phyloP scores from a whole-genome alignment of 345 rosid genomes.

The Citrus sinensis region DNA sequence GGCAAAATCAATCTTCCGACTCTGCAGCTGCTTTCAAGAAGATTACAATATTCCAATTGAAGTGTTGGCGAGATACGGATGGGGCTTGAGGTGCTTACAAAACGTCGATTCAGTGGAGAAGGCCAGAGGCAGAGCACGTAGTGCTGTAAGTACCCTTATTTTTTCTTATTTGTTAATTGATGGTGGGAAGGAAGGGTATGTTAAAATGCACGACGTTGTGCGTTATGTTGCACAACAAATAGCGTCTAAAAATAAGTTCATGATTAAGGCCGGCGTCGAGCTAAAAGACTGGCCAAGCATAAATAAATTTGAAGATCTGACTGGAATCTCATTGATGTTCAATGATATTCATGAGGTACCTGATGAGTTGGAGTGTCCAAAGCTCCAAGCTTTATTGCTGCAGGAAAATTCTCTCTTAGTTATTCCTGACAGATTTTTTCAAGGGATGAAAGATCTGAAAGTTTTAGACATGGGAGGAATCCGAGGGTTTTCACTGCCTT shows the following conservation, averaged over 20 bases:
- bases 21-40: constrained; percentile 15
- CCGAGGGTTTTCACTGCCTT: neutral
- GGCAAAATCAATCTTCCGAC: neutral
- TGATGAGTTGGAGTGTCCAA: neutral
- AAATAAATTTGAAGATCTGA: neutral
- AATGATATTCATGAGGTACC: neutral
- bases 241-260: neutral
- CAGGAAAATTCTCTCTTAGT: neutral
- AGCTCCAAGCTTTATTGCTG: neutral
- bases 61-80: neutral
- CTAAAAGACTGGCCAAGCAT: neutral
- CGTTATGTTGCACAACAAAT: neutral
- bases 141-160: neutral
- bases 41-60: constrained; percentile 9
- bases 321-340: neutral
- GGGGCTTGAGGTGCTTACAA: constrained; percentile 5
- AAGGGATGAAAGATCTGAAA: neutral
- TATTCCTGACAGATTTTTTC: neutral
- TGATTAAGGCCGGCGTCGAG: neutral
- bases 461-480: neutral
- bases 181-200: neutral
- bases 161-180: neutral
- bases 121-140: neutral
- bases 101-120: neutral
- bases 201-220: neutral